Evolutionary conservation across 257 asterid species (phyloP).

Genomic region (Gentiana dahurica): DNA sequence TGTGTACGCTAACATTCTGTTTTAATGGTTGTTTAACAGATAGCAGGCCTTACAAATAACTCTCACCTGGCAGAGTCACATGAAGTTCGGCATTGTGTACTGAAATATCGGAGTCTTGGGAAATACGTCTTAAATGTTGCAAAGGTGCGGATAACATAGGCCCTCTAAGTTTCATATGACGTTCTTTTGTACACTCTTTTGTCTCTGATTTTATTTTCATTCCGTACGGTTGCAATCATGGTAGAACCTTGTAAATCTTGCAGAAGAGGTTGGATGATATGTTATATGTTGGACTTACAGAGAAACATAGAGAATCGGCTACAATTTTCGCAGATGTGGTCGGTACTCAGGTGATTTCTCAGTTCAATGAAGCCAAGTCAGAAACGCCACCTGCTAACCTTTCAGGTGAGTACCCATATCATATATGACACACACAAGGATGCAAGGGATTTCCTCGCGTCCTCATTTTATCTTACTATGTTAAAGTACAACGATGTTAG

Average conservation of each 20-base stretch:
- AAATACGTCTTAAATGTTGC: constrained; percentile 47
- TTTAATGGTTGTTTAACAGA: constrained; percentile 15
- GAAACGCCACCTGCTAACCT: constrained; percentile 19
- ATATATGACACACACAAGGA: no score
- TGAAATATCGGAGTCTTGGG: constrained; percentile 63
- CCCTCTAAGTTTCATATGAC: constrained; percentile 43
- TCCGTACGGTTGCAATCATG: constrained; percentile 19
- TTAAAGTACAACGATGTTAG: no score
- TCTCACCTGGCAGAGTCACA: constrained; percentile 67
- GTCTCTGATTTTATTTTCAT: constrained; percentile 10
- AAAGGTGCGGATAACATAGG: no score
- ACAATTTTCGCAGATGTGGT: constrained; percentile 81
- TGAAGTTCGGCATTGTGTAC: constrained; percentile 79
- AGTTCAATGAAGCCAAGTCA: constrained; percentile 33
- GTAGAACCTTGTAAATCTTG: constrained; percentile 42
- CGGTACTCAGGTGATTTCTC: constrained; percentile 86
- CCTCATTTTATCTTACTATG: no score
- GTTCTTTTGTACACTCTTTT: not conserved
- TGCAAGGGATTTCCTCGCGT: no score
- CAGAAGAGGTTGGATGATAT: constrained; percentile 84
- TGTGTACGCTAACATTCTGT: no score
- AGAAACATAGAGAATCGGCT: constrained; percentile 90
- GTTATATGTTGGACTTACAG: constrained; percentile 94
- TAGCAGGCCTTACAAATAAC: constrained; percentile 88
- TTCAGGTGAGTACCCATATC: constrained; percentile 32